Percentiles rank a stretch among this genome's conserved stretches.
Evolutionary conservation across 2,329 filamentous ascomycete genomes (phyloP).

Genomic region (Verticillium nonalfalfae): DNA sequence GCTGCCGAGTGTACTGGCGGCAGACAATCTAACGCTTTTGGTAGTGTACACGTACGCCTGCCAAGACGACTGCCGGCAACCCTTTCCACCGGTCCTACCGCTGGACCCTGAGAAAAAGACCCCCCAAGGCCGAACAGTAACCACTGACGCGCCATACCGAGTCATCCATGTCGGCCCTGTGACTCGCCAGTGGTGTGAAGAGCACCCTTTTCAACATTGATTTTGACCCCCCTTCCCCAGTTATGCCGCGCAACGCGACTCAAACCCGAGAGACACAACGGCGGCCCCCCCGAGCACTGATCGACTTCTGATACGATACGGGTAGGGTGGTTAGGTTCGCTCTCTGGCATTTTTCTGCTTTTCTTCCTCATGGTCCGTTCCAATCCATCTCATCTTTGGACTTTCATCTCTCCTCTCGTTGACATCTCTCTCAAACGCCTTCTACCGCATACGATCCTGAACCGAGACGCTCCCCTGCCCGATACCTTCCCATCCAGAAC

Average conservation of each 20-base stretch:
- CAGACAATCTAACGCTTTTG: slow-evolving; percentile 12
- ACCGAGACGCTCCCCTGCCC: background rate
- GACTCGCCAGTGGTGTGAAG: background rate
- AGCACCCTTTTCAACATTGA: background rate
- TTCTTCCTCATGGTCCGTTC: background rate
- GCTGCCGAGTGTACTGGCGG: slow-evolving; percentile 6
- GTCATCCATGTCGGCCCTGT: background rate
- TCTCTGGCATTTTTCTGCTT: background rate
- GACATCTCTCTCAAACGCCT: background rate
- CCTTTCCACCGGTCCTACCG: background rate
- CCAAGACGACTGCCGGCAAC: slow-evolving; percentile 7
- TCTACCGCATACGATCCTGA: background rate
- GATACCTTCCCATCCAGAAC: background rate
- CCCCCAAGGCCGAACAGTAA: background rate
- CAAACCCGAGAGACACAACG: background rate
- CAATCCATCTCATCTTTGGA: background rate
- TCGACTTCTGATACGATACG: background rate
- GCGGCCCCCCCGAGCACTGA: background rate
- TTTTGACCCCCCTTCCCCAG: background rate
- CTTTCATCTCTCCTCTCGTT: background rate
- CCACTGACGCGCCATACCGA: background rate
- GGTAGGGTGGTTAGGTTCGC: background rate
- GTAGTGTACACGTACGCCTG: slow-evolving; percentile 13
- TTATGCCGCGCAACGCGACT: background rate
- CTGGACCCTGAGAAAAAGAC: background rate